Percentiles rank a stretch among this genome's conserved stretches.
Evolutionary conservation across 1,284 basidiomycete species (phyloP).

Genomic region (Anthracocystis setariae): DNA sequence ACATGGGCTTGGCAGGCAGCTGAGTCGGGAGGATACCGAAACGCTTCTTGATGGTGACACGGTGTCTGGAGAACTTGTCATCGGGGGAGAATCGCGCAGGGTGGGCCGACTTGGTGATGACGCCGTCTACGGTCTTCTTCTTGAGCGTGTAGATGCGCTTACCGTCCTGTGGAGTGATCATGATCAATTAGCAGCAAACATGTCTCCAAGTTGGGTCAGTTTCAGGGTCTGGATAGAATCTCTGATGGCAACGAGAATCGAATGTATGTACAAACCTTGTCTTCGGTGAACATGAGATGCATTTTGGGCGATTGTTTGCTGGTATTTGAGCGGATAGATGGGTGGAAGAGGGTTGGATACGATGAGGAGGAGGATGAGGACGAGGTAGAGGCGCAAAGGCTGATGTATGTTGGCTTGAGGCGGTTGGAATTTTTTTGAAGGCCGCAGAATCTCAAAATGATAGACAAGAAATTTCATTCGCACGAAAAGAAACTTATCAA

Average conservation of each 20-base stretch:
- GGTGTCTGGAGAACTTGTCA: conserved; percentile 67
- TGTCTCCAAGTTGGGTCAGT: no score
- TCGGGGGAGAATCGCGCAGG: conserved; percentile 67
- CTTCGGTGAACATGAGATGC: conserved; percentile 67
- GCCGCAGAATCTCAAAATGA: conserved; percentile 1
- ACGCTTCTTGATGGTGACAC: conserved; percentile 66
- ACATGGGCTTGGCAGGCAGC: conserved; percentile 58
- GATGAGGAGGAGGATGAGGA: conserved; percentile 1
- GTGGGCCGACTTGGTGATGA: conserved; percentile 64
- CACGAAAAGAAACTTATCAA: conserved; percentile 19
- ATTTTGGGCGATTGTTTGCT: conserved; percentile 36
- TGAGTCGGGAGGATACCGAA: conserved; percentile 64
- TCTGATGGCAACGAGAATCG: neutral
- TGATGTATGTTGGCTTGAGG: conserved; percentile 2
- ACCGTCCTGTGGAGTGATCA: conserved; percentile 49
- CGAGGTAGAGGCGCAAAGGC: conserved; percentile 4
- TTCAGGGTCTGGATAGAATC: neutral
- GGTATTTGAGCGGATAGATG: neutral
- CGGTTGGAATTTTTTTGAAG: conserved; percentile 6
- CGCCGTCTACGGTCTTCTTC: conserved; percentile 60
- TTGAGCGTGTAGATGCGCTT: conserved; percentile 67
- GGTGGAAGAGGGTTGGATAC: no score
- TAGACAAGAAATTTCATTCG: conserved; percentile 5
- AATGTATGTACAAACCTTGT: conserved; percentile 48
- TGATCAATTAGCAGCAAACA: neutral